Evolutionary conservation across 2,329 filamentous ascomycete genomes (phyloP), one percentile per base, ranked within the genome.

Genomic region (Plectosphaerella plurivora): DNA sequence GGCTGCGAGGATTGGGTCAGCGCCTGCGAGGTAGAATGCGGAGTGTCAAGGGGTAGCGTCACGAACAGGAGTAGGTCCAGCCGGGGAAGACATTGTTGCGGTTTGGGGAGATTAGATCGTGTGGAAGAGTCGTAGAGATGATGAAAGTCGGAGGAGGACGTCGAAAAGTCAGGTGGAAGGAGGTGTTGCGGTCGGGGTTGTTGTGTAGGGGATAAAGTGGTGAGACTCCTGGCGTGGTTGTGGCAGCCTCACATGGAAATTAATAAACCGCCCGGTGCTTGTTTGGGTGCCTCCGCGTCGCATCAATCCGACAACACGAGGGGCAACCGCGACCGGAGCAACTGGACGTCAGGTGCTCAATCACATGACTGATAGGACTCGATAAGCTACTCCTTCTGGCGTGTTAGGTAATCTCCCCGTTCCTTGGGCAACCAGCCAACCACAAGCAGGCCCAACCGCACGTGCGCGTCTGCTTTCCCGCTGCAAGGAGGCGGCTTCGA

Each of bases 1-100:
- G 91, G 91, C 88, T 93, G 64, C 25, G 12, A 33, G 37, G n/a
- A 12, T 20, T 22, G 14, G 42, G 18, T 45, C 22, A 46, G 44
- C 22, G 44, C 7, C 8, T 33, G 25, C 11, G 4, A 24, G 44
- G 10, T 16, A 25, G n/a, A 33, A 33, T 41, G 37, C 15, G 18
- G 11, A 15, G 8, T 6, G 22, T 12, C 5, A 12, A 16, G 9
- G 33, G 25, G 8, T 9, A 48, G 16, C 9, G 28, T 37, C 28
- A 33, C 41, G n/a, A 24, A 50, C 48, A 20, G 48, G 48, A 41
- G 48, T 44, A 14, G 48, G 48, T 33, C 48, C 48, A 10, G 48
- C 44, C 24, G 28, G 20, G 39, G 22, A n/a, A n/a, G 48, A 37
- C 48, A 50, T 50, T 50, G 39, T 33, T 10, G 28, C 28, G 28